A percentile compares a stretch with the other conserved stretches of the same genome.
phyloP scores from a whole-genome alignment of 75 land plant species.

The Cupressus sempervirens region DNA sequence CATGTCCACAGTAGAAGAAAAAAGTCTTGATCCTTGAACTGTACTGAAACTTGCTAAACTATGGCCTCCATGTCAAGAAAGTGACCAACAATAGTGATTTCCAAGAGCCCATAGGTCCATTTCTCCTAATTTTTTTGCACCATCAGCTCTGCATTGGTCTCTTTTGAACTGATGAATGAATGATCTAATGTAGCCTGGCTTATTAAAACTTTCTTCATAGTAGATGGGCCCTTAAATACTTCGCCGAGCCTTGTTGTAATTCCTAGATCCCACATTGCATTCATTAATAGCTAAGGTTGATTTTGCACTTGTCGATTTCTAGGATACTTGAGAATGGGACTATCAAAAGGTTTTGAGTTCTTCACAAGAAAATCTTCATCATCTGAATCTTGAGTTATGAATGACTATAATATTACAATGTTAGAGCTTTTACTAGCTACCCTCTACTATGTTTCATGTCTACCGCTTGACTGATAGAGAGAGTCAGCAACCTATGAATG shows the following conservation, averaged over 20 bases:
- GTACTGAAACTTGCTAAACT: constrained; percentile 68
- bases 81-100: constrained; percentile 83
- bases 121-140: constrained; percentile 50
- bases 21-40: constrained; percentile 56
- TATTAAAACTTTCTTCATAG: too few species aligned
- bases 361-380: constrained; percentile 74
- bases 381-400: constrained; percentile 82
- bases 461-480: too few species aligned
- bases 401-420: constrained; percentile 80
- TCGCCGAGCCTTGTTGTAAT: constrained; percentile 75
- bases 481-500: too few species aligned
- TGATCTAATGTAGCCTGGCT: constrained; percentile 64
- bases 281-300: constrained; percentile 28
- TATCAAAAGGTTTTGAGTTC: constrained; percentile 51
- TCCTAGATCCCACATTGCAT: constrained; percentile 72
- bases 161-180: constrained; percentile 77
- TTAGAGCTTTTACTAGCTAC: too few species aligned
- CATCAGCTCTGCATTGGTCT: constrained; percentile 71
- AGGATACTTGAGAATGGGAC: constrained; percentile 75
- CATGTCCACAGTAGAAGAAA: constrained; percentile 51
- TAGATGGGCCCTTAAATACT: constrained; percentile 81
- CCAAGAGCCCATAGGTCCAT: constrained; percentile 92
- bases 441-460: too few species aligned
- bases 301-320: constrained; percentile 11
- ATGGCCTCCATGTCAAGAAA: constrained; percentile 80